These are phyloP conservation scores for Clavaria fumosa DNA, from an alignment of 768 basidiomycete species.

Conservation along the genomic window DNA sequence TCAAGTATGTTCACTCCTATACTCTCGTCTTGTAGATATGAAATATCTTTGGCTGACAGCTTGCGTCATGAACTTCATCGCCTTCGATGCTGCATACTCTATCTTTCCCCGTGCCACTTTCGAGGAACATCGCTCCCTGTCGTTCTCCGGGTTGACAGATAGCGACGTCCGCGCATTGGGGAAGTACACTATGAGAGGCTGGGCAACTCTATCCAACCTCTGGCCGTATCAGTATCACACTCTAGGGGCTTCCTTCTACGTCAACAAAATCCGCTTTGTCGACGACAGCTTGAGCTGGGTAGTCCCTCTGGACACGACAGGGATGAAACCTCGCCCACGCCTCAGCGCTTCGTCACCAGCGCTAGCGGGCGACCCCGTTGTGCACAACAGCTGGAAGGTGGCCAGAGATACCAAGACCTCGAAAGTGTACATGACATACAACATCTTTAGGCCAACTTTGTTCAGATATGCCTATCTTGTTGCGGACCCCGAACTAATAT, in stretches of 20 bases:
- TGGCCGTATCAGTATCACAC: too few relatives aligned
- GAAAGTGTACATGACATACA: background rate
- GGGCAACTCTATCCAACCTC: conserved; percentile 10
- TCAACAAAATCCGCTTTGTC: background rate
- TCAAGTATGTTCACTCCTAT: background rate
- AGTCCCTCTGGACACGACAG: background rate
- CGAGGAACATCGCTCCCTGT: conserved; percentile 17
- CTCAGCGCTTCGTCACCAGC: background rate
- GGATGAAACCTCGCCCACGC: background rate
- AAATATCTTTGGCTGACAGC: background rate
- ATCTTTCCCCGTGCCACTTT: background rate
- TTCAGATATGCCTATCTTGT: conserved; percentile 1
- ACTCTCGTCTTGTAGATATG: background rate
- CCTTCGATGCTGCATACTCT: background rate
- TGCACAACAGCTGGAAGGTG: background rate
- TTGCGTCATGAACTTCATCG: background rate
- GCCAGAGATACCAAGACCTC: background rate
- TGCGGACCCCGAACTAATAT: background rate
- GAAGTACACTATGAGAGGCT: conserved; percentile 26
- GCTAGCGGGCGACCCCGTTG: background rate
- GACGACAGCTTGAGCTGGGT: conserved; percentile 1
- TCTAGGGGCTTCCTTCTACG: background rate
- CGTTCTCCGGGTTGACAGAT: conserved; percentile 5
- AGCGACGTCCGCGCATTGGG: conserved; percentile 8
- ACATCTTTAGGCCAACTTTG: background rate